These are phyloP conservation scores for Nothophoma quercina DNA, from an alignment of 2,329 filamentous ascomycete species.

Conservation along the genomic window DNA sequence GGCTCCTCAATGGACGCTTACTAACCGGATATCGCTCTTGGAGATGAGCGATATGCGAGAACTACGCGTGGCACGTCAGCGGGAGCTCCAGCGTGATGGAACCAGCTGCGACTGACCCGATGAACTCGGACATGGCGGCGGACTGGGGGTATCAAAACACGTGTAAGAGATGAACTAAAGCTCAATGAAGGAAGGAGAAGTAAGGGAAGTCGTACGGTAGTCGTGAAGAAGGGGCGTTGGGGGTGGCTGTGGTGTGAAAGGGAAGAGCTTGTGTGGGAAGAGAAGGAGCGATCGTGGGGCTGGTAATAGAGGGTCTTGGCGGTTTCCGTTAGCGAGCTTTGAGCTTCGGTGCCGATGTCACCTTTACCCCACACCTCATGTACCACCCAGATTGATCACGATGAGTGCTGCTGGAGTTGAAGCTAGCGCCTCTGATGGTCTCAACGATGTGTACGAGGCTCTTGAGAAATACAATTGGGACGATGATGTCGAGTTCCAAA, in stretches of 20 bases:
- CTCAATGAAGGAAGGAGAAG: conserved; percentile 30
- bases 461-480: conserved; percentile 74
- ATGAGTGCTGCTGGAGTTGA: conserved; percentile 17
- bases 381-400: conserved; percentile 11
- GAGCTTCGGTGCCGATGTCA: conserved; percentile 16
- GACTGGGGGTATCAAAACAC: conserved; percentile 37
- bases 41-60: conserved; percentile 96
- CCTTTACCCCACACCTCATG: conserved; percentile 33
- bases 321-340: conserved; percentile 20
- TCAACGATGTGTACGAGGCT: conserved; percentile 61
- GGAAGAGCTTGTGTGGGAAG: conserved; percentile 25
- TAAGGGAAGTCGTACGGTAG: conserved; percentile 23
- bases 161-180: conserved; percentile 31
- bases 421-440: conserved; percentile 28
- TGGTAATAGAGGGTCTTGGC: conserved; percentile 31
- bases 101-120: conserved; percentile 60
- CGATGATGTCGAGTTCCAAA: conserved; percentile 73
- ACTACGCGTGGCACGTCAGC: conserved; percentile 59
- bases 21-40: conserved; percentile 94
- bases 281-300: conserved; percentile 22
- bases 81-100: conserved; percentile 43
- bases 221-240: conserved; percentile 22
- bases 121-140: conserved; percentile 66
- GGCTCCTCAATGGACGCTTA: conserved; percentile 31
- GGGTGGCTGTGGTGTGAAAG: conserved; percentile 27